These are phyloP conservation scores for Calocera viscosa DNA, from an alignment of 768 basidiomycete species.

Conservation along the genomic window DNA sequence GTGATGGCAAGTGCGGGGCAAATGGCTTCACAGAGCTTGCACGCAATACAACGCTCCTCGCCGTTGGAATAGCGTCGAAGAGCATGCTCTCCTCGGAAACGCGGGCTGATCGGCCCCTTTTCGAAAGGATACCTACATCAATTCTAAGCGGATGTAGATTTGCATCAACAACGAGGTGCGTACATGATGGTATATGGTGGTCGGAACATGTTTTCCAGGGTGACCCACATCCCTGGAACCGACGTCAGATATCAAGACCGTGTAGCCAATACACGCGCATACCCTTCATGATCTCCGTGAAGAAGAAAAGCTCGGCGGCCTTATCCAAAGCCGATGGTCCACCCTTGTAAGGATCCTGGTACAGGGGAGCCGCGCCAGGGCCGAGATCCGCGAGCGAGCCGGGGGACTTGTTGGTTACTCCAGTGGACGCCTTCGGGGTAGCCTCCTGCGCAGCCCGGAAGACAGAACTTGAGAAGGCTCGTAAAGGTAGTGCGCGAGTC, in stretches of 20 bases:
- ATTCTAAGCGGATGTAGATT: constrained; percentile 19
- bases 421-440: background rate
- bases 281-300: constrained; percentile 97
- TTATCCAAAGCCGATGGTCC: constrained; percentile 92
- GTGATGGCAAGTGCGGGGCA: constrained; percentile 99
- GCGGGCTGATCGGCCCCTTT: constrained; percentile 92
- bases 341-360: constrained; percentile 51
- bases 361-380: background rate
- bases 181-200: constrained; percentile 90
- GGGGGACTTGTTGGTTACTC: background rate
- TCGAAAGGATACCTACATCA: constrained; percentile 73
- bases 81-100: constrained; percentile 98
- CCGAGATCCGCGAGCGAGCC: background rate
- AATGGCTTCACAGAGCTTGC: constrained; percentile 98
- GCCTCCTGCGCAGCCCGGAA: background rate
- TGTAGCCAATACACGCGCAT: constrained; percentile 22
- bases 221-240: constrained; percentile 87
- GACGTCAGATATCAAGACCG: constrained; percentile 6
- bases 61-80: constrained; percentile 91
- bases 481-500: background rate
- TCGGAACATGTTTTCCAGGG: constrained; percentile 79
- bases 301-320: constrained; percentile 92
- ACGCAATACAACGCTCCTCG: constrained; percentile 97
- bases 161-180: background rate
- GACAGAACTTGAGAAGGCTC: background rate